Evolutionary conservation across 352 stramenopile genomes (phyloP), one percentile per base, ranked within the genome.

Genomic region (Pythium phragmitis): DNA sequence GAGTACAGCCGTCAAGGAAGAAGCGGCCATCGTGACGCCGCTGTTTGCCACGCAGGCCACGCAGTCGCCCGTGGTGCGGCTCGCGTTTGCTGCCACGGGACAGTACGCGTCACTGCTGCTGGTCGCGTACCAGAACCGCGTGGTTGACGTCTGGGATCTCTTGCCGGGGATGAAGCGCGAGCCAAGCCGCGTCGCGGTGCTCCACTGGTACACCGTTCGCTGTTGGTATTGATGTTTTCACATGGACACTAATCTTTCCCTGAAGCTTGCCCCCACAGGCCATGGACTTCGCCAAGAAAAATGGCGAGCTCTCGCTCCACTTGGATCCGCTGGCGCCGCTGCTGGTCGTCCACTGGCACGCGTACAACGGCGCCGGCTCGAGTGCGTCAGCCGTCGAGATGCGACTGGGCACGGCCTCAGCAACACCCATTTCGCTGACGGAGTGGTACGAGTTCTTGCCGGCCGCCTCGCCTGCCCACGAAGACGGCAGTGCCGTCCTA

Each of bases 131-230:
- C 79, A 87, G 52, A 89, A 82, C 42, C 78, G 77, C 6, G 57
- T 72, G 2, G 66, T 89, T 17, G 83, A 91, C 42, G 63, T 91
- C 14, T 77, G 83, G 74, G 57, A 77, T 12, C 63, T 85, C 43
- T 34, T 59, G 7, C 45, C 57, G 16, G 41, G 21, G 42, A 23
- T 63, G 0, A 53, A 60, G 23, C 50, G 66, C 23, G 74, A 82
- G 13, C 74, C 74, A 1, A 66, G 65, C 8, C 68, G 74, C 6
- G 51, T 82, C 4, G 67, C 74, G 12, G 57, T 64, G 11, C 53
- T 74, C 13, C 76, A 80, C 28, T 50, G 73, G 71, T 82, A 59
- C 30, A 71, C 43, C 7, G 13, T 48, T 21, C 33, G 23, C 8
- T 49, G n/a, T 6, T 56, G 16, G 14, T 42, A 17, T 7, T 41